Evolutionary conservation across 371 early-diverging fungal genomes (phyloP), one percentile per base, ranked within the genome.

Genomic region (Circinella umbellata): DNA sequence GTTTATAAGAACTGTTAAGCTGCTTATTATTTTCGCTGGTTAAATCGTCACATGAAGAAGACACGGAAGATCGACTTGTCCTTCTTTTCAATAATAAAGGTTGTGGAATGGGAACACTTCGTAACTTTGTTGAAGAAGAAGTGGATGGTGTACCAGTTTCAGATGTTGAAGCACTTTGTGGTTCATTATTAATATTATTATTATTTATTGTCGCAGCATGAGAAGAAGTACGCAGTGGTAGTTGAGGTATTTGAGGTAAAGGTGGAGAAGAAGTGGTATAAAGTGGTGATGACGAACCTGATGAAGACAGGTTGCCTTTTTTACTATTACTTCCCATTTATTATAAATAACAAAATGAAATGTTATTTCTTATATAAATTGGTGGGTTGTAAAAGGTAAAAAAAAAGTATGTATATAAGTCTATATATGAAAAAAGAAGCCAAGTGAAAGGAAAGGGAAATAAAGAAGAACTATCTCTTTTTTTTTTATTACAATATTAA

Each of bases 51-150:
- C 73, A 66, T 6, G 64, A 59, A 17, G 76, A 76, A 18, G 77
- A 73, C 42, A 76, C 39, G 3, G 77, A 76, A 5, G 77, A 76
- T 55, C 77, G 77, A 36, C 77, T 76, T 15, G 77, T 65, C 13
- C 71, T 73, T 61, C 72, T 53, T 49, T 71, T 73, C 34, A 76
- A 61, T 17, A 76, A 61, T 10, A 76, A 63, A 10, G 77, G 77
- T 57, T 76, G 77, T 15, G 77, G 77, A 61, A 76, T 76, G 13
- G 77, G 77, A 9, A 76, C 77, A 62, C 71, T 73, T 36, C 73
- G 69, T 35, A 76, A 36, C 48, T 68, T 73, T 34, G 73, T 57
- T 36, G 71, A 70, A 1, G 76, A 51, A 10, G 75, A 61, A 13
- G 72, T 69, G 1, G 72, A 69, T 20, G 71, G 69, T 14, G 67